Evolutionary conservation across 2,329 filamentous ascomycete species (phyloP).

Genomic region (Podosphaera xanthii): DNA sequence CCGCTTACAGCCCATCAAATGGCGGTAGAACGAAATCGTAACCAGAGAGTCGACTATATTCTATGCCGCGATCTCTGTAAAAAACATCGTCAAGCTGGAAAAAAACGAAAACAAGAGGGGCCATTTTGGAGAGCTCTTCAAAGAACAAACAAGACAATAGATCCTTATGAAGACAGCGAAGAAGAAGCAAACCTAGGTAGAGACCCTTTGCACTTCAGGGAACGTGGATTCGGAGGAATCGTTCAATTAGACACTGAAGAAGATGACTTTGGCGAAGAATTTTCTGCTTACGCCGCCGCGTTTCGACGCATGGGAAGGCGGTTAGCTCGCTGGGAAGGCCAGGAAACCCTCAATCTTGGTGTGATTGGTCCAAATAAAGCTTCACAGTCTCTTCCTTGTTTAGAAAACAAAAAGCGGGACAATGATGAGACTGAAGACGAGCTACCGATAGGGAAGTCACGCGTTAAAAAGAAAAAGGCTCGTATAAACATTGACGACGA

Average conservation of each 20-base stretch:
- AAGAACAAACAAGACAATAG: conserved; percentile 31
- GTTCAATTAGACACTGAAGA: conserved; percentile 35
- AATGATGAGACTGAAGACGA: conserved; percentile 17
- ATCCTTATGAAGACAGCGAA: conserved; percentile 39
- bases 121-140: conserved; percentile 42
- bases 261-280: conserved; percentile 60
- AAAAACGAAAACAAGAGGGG: conserved; percentile 38
- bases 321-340: conserved; percentile 45
- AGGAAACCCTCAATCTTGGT: conserved; percentile 11
- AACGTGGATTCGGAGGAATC: conserved; percentile 39
- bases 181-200: conserved; percentile 25
- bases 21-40: conserved; percentile 57
- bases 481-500: conserved; percentile 11
- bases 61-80: conserved; percentile 50
- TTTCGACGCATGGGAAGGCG: conserved; percentile 40
- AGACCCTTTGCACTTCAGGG: conserved; percentile 22
- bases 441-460: conserved; percentile 13
- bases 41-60: conserved; percentile 60
- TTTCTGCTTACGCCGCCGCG: conserved; percentile 39
- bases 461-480: conserved; percentile 19
- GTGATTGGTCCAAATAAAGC: conserved; percentile 14
- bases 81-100: conserved; percentile 39
- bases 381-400: conserved; percentile 4
- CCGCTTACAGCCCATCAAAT: conserved; percentile 65
- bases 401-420: conserved; percentile 8